Base-by-base conservation (phyloP, 1,284 basidiomycete species). In the Anthracocystis panici-leucophaei region DNA sequence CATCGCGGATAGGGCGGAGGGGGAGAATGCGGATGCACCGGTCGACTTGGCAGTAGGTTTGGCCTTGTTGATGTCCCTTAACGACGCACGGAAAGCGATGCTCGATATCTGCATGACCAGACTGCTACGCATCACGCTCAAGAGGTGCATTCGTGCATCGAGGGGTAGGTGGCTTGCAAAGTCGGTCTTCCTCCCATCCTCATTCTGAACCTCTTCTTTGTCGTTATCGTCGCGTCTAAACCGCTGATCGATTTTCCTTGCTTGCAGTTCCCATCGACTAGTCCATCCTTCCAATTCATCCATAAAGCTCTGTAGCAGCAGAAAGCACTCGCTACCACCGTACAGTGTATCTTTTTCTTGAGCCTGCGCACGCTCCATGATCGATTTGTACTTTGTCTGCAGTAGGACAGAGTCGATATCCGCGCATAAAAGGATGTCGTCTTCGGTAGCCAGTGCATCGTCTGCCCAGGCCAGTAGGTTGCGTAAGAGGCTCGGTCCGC, bases 361-460 rank as follows among this genome's bases (percentile, higher is more conserved):
- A n/a, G 61, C 56, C 48, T 70, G 69, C 3, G 75, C 69, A 16
- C 61, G 54, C 51, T 77, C 75, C 65, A 78, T 75, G 55, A 76
- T 65, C 49, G 57, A 57, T 55, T 76, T 76, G 68, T 78, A 78
- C 45, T 71, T 71, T 31, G 65, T 69, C 54, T 78, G 76, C 21
- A 78, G 56, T 57, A 72, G 40, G 38, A 67, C 75, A n/a, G 68
- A 68, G 41, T 76, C 76, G 40, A 76, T 71, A 21, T 76, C 68
- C 3, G 73, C 68, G 38, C 73, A 72, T 8, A 78, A 65, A 29
- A 76, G 45, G 23, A 72, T 61, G 25, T 78, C 76, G 42, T 67
- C 66, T 25, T 70, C 61, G 1, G 69, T 69, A 0, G 65, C 65
- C 10, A 71, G 53, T 6, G 59, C 44, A 21, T 65, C 73, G 31